A percentile compares a stretch with the other conserved stretches of the same genome.
Evolutionary conservation across 768 basidiomycete species (phyloP).

Genomic region (Psilocybe tampanensis): DNA sequence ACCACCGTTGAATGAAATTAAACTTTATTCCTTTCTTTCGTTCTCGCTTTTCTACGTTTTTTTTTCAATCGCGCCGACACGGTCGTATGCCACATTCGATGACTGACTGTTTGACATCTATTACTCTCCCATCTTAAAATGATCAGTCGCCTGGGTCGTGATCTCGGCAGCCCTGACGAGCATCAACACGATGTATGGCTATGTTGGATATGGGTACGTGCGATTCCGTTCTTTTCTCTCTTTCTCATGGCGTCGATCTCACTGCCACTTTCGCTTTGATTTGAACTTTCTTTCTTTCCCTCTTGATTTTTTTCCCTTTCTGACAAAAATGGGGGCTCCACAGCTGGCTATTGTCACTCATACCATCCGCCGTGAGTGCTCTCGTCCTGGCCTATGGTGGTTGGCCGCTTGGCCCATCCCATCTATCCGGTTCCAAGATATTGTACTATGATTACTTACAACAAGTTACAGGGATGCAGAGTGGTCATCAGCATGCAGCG

Average conservation of each 20-base stretch:
- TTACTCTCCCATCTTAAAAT: not conserved
- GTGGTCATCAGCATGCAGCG: conserved; percentile 23
- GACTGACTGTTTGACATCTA: not conserved
- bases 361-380: conserved; percentile 18
- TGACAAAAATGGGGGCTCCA: not conserved
- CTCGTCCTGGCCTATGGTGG: not conserved
- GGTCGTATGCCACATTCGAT: no score
- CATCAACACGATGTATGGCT: conserved; percentile 19
- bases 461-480: conserved; percentile 18
- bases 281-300: not conserved
- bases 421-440: not conserved
- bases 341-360: conserved; percentile 21
- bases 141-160: conserved; percentile 17
- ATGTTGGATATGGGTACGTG: conserved; percentile 24
- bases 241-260: conserved; percentile 18
- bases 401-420: not conserved
- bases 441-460: not conserved
- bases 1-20: not conserved
- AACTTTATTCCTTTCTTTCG: not conserved
- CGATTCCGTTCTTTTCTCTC: conserved; percentile 21
- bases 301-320: not conserved
- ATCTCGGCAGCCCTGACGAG: conserved; percentile 17
- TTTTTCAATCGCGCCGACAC: no score
- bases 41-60: not conserved
- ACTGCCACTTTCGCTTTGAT: conserved; percentile 1